Evolutionary conservation across 2,329 filamentous ascomycete genomes (phyloP).

Genomic region (Claviceps paspali): DNA sequence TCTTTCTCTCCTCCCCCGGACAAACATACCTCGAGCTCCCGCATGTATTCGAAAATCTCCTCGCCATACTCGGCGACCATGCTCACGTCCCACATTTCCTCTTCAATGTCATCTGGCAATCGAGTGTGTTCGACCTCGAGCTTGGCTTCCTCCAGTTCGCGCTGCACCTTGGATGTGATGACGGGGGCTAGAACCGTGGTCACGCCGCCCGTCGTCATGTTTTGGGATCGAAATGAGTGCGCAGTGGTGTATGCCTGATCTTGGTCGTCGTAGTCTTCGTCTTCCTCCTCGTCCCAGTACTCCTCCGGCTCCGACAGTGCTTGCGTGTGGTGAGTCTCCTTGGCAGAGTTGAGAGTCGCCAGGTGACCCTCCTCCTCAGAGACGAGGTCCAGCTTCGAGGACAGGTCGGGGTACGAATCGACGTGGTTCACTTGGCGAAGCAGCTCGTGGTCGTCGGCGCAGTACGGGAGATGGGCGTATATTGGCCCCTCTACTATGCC

Average conservation of each 20-base stretch:
- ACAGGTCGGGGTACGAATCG: constrained; percentile 11
- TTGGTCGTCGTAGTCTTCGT: constrained; percentile 46
- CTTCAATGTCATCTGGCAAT: constrained; percentile 62
- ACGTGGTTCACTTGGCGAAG: constrained; percentile 11
- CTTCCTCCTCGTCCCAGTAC: constrained; percentile 67
- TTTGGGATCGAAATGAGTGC: constrained; percentile 58
- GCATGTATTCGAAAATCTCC: constrained; percentile 91
- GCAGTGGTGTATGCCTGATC: constrained; percentile 62
- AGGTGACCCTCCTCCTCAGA: constrained; percentile 18
- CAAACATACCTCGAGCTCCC: constrained; percentile 64
- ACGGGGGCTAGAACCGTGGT: constrained; percentile 56
- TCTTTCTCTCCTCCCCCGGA: too few relatives aligned
- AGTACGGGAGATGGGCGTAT: constrained; percentile 13
- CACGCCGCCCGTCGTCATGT: constrained; percentile 35
- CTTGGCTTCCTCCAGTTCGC: constrained; percentile 55
- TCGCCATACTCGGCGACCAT: constrained; percentile 97
- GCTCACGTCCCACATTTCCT: constrained; percentile 83
- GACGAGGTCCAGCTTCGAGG: constrained; percentile 16
- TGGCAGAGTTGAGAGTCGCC: constrained; percentile 10
- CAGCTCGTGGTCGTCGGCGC: constrained; percentile 12
- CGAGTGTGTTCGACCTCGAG: constrained; percentile 53
- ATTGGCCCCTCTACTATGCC: constrained; percentile 5
- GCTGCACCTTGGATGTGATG: constrained; percentile 50
- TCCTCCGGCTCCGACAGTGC: constrained; percentile 40
- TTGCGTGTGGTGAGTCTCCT: constrained; percentile 12